phyloP scores from a whole-genome alignment of 2,329 filamentous ascomycete genomes.

The Cytospora schulzeri region DNA sequence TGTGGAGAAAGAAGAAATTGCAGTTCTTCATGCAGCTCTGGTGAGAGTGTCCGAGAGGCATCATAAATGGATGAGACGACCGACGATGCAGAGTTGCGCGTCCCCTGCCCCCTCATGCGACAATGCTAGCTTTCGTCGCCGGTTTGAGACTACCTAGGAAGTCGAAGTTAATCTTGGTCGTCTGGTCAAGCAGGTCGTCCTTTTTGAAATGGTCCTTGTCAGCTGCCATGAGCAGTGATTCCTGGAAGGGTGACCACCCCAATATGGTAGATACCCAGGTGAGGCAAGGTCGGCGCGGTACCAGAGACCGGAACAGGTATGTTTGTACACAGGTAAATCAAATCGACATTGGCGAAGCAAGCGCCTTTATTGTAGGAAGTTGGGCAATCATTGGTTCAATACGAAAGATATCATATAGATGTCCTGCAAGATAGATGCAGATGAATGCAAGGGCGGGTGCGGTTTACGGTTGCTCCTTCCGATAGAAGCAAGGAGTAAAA shows the following conservation, averaged over 20 bases:
- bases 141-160: too few species aligned
- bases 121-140: background rate
- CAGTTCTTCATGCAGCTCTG: conserved; percentile 4
- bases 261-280: background rate
- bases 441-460: background rate
- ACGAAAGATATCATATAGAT: background rate
- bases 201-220: background rate
- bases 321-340: background rate
- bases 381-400: background rate
- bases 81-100: conserved; percentile 6
- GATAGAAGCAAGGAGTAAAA: too few species aligned
- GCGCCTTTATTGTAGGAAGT: background rate
- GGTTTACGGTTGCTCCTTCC: too few species aligned
- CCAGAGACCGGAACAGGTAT: background rate
- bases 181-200: background rate
- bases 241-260: background rate
- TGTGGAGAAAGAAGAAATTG: conserved; percentile 20
- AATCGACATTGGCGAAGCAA: background rate
- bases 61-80: conserved; percentile 18
- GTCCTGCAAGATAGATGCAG: background rate
- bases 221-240: background rate
- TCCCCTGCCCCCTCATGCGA: background rate
- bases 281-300: background rate
- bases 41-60: conserved; percentile 2
- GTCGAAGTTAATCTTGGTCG: background rate